These are phyloP conservation scores for Tylopilus felleus DNA, from an alignment of 768 basidiomycete species.

Conservation along the genomic window DNA sequence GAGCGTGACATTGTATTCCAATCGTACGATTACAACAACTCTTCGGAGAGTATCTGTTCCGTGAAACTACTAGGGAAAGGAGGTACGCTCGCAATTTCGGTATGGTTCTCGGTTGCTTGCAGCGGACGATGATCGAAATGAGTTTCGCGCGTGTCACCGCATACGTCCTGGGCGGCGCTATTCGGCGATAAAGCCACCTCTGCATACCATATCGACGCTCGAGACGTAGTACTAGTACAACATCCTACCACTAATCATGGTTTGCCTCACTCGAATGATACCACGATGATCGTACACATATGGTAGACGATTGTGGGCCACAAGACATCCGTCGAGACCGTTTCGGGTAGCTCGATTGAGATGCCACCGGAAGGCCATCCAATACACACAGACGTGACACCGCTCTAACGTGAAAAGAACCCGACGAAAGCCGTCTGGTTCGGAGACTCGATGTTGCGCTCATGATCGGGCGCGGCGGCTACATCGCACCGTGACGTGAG, in stretches of 20 bases:
- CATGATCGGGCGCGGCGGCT: no score
- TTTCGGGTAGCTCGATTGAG: background rate
- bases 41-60: slow-evolving; percentile 8
- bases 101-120: background rate
- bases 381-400: background rate
- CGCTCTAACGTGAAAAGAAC: background rate
- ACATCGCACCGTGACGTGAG: no score
- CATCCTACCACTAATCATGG: background rate
- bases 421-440: no score
- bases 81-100: slow-evolving; percentile 1
- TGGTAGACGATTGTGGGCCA: background rate
- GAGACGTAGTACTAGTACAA: background rate
- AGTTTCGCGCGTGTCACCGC: background rate
- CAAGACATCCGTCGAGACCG: no score
- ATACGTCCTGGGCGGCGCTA: background rate
- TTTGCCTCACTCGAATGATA: background rate
- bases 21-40: background rate
- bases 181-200: background rate
- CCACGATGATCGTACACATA: background rate
- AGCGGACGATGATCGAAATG: background rate
- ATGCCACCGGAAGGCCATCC: background rate
- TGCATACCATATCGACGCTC: no score
- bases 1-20: no score
- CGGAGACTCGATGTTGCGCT: no score
- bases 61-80: background rate